A percentile compares a stretch with the other conserved stretches of the same genome.
phyloP scores from a whole-genome alignment of 2,329 filamentous ascomycete species.

The Cytospora piceae region DNA sequence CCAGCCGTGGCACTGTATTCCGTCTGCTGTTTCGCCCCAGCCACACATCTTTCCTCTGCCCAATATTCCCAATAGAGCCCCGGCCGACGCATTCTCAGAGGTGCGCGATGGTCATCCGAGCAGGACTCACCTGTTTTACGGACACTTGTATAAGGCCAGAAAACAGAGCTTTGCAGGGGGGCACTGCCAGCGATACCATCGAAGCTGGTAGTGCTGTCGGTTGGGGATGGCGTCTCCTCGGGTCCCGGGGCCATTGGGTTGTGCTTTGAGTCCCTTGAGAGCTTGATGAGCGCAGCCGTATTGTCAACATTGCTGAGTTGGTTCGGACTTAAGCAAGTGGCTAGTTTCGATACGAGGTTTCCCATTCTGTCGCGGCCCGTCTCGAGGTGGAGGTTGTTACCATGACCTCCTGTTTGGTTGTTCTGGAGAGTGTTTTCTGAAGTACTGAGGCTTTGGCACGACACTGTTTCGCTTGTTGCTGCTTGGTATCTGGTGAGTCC shows the following conservation, averaged over 20 bases:
- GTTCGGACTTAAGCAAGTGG: not conserved
- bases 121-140: not conserved
- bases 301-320: not conserved
- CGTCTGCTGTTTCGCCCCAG: no score
- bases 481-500: not conserved
- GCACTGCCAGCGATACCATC: not conserved
- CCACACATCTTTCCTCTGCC: not conserved
- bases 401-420: not conserved
- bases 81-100: not conserved
- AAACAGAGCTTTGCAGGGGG: not conserved
- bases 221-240: not conserved
- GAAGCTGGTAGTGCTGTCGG: not conserved
- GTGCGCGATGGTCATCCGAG: not conserved
- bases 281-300: not conserved
- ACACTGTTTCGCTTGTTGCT: not conserved
- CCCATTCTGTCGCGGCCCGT: not conserved
- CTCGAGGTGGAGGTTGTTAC: not conserved
- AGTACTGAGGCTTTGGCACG: not conserved
- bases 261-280: not conserved
- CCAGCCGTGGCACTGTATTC: not conserved
- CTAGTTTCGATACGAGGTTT: not conserved
- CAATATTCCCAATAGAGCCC: constrained; percentile 16
- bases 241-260: not conserved
- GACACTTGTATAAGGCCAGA: constrained; percentile 8
- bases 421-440: not conserved